Conservation (phyloP, 2,329 filamentous ascomycete genomes). For the Ophiostoma pallidulum region DNA sequence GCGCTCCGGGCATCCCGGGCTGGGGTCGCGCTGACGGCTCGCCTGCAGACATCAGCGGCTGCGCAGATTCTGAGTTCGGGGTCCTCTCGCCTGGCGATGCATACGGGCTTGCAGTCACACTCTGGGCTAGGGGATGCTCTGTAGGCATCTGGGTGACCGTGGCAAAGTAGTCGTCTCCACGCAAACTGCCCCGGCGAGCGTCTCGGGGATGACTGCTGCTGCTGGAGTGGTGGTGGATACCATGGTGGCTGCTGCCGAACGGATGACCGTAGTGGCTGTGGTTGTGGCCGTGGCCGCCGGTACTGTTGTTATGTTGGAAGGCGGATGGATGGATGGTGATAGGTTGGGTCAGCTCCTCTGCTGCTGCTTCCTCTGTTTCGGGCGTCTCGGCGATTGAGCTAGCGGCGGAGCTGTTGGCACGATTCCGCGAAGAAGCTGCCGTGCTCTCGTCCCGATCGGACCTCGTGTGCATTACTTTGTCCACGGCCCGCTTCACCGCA, state of each 20-base stretch:
- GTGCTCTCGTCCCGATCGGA: slow-evolving; percentile 47
- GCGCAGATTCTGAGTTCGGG: slow-evolving; percentile 18
- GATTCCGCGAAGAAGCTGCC: slow-evolving; percentile 32
- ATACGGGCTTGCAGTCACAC: slow-evolving; percentile 61
- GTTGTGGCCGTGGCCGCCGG: neutral
- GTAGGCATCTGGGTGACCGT: slow-evolving; percentile 35
- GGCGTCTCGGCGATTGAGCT: slow-evolving; percentile 49
- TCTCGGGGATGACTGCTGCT: slow-evolving; percentile 29
- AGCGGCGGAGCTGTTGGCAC: slow-evolving; percentile 53
- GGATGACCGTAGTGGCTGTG: neutral
- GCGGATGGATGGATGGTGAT: slow-evolving; percentile 29
- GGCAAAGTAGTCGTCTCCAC: slow-evolving; percentile 46
- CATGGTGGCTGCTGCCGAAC: slow-evolving; percentile 23
- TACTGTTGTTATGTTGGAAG: slow-evolving; percentile 17
- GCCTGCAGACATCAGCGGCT: slow-evolving; percentile 15
- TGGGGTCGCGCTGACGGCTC: slow-evolving; percentile 4
- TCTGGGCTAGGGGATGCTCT: slow-evolving; percentile 65
- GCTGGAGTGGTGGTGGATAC: slow-evolving; percentile 37
- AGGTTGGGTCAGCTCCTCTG: slow-evolving; percentile 29
- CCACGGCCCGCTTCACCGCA: slow-evolving; percentile 59
- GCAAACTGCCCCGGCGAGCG: slow-evolving; percentile 43
- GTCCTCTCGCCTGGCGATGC: slow-evolving; percentile 26
- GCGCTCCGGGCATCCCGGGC: slow-evolving; percentile 13
- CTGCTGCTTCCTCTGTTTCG: too few species aligned
- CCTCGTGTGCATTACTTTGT: slow-evolving; percentile 53